Conservation (phyloP, 2,329 filamentous ascomycete genomes). For the Amauroascus niger region DNA sequence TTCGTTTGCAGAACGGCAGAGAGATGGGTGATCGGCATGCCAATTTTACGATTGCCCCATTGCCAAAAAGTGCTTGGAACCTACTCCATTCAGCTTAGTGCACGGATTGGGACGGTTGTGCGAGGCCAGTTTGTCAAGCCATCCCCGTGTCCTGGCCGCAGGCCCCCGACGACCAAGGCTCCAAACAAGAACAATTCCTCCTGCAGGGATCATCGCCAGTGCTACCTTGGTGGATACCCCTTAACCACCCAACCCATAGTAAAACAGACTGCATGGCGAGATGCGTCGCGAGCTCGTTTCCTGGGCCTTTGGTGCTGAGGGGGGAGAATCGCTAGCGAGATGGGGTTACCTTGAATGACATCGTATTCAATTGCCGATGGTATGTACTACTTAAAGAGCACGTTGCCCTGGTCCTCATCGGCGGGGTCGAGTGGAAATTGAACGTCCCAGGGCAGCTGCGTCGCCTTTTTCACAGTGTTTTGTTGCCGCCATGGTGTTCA, state of each 20-base stretch:
- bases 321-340: conserved; percentile 1
- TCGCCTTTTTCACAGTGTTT: neutral
- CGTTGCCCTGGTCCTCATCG: neutral
- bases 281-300: conserved; percentile 3
- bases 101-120: conserved; percentile 8
- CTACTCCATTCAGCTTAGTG: conserved; percentile 4
- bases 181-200: neutral
- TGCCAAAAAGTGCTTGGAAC: neutral
- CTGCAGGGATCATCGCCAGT: conserved; percentile 7
- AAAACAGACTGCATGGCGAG: conserved; percentile 1
- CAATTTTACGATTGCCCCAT: conserved; percentile 7
- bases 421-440: neutral
- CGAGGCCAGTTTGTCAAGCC: neutral
- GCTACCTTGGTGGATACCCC: conserved; percentile 6
- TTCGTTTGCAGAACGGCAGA: neutral
- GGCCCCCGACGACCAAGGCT: neutral
- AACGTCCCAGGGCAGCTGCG: neutral
- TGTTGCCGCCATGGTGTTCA: conserved; percentile 13
- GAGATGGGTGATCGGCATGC: conserved; percentile 5
- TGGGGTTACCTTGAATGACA: conserved; percentile 4
- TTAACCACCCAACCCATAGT: neutral
- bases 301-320: neutral
- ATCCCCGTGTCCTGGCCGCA: neutral
- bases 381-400: neutral
- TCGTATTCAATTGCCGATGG: neutral